Percentiles rank a stretch among this genome's conserved stretches.
Conservation (phyloP, 75 land plant species). For the Gnetum montanum region DNA sequence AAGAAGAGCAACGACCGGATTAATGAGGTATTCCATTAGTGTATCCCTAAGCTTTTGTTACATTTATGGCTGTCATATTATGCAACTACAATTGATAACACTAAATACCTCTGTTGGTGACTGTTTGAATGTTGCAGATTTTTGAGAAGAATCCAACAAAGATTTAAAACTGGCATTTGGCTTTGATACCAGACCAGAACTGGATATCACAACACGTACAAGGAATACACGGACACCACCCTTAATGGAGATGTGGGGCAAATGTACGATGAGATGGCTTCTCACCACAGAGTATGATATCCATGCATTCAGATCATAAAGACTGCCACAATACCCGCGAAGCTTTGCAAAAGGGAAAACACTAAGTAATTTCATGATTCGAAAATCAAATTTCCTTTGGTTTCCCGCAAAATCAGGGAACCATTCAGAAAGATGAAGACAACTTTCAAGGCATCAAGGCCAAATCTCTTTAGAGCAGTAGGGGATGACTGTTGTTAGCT, state of each 20-base stretch:
- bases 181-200: slow-evolving; percentile 56
- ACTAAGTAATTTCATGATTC: slow-evolving; percentile 59
- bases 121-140: slow-evolving; percentile 18
- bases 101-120: not conserved
- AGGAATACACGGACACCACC: slow-evolving; percentile 64
- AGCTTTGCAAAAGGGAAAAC: slow-evolving; percentile 65
- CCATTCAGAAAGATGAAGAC: slow-evolving; percentile 59
- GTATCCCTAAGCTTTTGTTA: not conserved
- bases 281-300: slow-evolving; percentile 56
- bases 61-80: not conserved
- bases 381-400: slow-evolving; percentile 66
- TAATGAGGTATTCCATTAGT: slow-evolving; percentile 43
- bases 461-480: slow-evolving; percentile 47
- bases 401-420: slow-evolving; percentile 56
- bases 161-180: slow-evolving; percentile 64
- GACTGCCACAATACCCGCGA: slow-evolving; percentile 53
- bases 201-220: slow-evolving; percentile 78
- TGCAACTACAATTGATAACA: not conserved
- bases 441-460: slow-evolving; percentile 62
- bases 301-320: slow-evolving; percentile 71
- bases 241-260: slow-evolving; percentile 59
- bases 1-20: slow-evolving; percentile 83
- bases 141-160: slow-evolving; percentile 61
- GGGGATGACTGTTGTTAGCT: not conserved
- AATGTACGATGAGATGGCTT: slow-evolving; percentile 75